Evolutionary conservation across 2,329 filamentous ascomycete species (phyloP).

Genomic region (Tolypocladium tropicale): DNA sequence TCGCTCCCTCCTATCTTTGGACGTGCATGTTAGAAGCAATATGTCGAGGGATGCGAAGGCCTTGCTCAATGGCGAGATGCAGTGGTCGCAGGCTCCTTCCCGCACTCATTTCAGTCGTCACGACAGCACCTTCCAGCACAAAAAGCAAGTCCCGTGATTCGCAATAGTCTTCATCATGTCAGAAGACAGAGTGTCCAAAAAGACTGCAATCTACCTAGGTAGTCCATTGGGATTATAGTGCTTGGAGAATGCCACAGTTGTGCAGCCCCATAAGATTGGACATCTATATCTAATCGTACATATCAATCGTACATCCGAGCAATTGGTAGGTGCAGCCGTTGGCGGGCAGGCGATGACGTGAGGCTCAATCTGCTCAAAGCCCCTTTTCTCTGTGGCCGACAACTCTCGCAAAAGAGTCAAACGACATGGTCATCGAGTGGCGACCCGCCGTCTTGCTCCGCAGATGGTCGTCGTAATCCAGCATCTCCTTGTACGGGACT

Average conservation of each 20-base stretch:
- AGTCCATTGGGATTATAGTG: neutral
- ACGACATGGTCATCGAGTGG: constrained; percentile 48
- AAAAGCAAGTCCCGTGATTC: neutral
- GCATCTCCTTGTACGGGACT: constrained; percentile 93
- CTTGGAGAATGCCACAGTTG: neutral
- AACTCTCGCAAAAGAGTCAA: constrained; percentile 47
- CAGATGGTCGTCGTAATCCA: constrained; percentile 84
- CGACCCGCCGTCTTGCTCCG: constrained; percentile 81
- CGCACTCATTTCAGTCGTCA: neutral
- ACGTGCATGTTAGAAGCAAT: neutral
- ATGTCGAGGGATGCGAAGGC: too few species aligned
- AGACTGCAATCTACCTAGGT: neutral
- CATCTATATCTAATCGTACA: neutral
- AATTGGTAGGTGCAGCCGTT: neutral
- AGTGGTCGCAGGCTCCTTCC: neutral
- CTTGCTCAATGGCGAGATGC: neutral
- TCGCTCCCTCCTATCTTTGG: neutral
- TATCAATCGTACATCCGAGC: neutral
- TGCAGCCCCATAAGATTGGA: neutral
- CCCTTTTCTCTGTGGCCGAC: constrained; percentile 43
- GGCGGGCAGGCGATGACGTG: neutral
- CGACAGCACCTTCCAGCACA: neutral
- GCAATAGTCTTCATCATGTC: neutral
- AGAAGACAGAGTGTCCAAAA: neutral
- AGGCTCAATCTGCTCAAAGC: constrained; percentile 16